Evolutionary conservation across 2,329 filamentous ascomycete genomes (phyloP).

Genomic region (Botryosphaeria dothidea): DNA sequence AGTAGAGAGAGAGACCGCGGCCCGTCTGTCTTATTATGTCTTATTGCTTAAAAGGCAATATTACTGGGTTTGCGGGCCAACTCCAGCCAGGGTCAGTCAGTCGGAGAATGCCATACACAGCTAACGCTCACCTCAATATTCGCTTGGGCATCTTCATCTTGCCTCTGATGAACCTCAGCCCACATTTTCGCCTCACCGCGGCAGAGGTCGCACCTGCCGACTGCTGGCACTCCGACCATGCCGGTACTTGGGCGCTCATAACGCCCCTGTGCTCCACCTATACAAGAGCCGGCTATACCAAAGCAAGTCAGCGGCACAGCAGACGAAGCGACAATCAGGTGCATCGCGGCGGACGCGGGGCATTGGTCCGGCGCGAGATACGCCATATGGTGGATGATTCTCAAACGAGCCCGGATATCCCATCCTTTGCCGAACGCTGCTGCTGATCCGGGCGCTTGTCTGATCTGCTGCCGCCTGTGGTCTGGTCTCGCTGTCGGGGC

Average conservation of each 20-base stretch:
- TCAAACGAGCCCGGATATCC: background rate
- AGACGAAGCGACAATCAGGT: background rate
- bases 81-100: background rate
- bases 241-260: background rate
- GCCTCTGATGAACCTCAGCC: background rate
- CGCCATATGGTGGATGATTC: no score
- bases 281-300: background rate
- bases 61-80: background rate
- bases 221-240: background rate
- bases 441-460: constrained; percentile 2
- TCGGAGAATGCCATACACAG: background rate
- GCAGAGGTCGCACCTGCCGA: background rate
- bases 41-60: background rate
- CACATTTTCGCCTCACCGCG: background rate
- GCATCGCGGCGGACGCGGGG: background rate
- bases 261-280: background rate
- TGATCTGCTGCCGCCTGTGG: background rate
- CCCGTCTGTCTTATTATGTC: background rate
- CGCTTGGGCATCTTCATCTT: background rate
- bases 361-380: background rate
- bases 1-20: background rate
- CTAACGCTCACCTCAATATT: background rate
- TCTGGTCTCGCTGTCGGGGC: background rate
- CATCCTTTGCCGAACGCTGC: background rate
- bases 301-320: background rate